These are phyloP conservation scores for Nakazawaea wyomingensis DNA, from an alignment of 805 yeast genomes.

Conservation along the genomic window DNA sequence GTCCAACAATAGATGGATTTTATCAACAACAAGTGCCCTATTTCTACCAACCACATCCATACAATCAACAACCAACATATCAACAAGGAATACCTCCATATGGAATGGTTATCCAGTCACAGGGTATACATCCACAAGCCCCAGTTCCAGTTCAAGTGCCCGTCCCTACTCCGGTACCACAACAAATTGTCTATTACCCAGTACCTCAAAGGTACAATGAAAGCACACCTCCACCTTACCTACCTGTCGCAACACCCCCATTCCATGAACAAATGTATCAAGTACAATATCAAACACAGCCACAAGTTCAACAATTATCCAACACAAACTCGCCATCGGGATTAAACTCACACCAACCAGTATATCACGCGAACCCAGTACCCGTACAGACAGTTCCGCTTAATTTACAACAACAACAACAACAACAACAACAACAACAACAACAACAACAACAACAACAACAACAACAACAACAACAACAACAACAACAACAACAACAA, in stretches of 20 bases:
- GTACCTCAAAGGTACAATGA: conserved; percentile 11
- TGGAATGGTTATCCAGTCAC: conserved; percentile 8
- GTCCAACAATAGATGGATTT: conserved; percentile 2
- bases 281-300: neutral
- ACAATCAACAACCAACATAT: conserved; percentile 10
- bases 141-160: conserved; percentile 1
- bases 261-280: neutral
- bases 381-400: too few relatives aligned
- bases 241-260: conserved; percentile 3
- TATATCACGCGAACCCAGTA: too few relatives aligned
- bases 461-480: conserved; percentile 14
- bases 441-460: conserved; percentile 8
- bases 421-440: conserved; percentile 9
- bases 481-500: conserved; percentile 9
- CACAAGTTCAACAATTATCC: conserved; percentile 17
- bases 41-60: conserved; percentile 9
- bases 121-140: neutral
- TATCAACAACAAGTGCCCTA: conserved; percentile 8
- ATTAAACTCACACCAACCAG: conserved; percentile 19
- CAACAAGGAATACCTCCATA: conserved; percentile 13
- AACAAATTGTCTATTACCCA: conserved; percentile 10
- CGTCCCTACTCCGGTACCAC: conserved; percentile 2
- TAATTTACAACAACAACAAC: conserved; percentile 2
- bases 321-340: conserved; percentile 17
- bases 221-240: conserved; percentile 12